Evolutionary conservation across 176 grass and related monocot species (phyloP).

Genomic region (Ananas comosus): DNA sequence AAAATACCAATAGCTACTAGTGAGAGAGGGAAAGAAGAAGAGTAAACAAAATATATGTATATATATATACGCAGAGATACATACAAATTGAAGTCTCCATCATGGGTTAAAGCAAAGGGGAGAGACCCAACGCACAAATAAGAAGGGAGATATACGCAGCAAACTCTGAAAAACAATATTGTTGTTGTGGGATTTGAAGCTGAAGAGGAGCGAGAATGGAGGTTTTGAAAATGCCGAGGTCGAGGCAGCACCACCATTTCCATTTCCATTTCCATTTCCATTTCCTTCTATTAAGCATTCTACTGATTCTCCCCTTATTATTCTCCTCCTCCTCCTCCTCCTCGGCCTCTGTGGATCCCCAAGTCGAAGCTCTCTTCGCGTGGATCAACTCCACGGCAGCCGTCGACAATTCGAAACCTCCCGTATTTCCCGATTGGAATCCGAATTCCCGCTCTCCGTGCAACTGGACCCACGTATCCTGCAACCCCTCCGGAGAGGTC

Average conservation of each 20-base stretch:
- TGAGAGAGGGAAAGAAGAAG: neutral
- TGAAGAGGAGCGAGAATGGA: conserved; percentile 8
- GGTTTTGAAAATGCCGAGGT: conserved; percentile 58
- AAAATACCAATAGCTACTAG: conserved; percentile 19
- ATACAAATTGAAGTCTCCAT: too few relatives aligned
- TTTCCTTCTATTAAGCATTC: conserved; percentile 26
- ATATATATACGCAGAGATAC: too few relatives aligned
- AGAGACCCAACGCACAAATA: conserved; percentile 43
- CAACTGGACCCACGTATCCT: conserved; percentile 70
- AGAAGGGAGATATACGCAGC: conserved; percentile 23
- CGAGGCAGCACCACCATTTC: conserved; percentile 34
- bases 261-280: conserved; percentile 6
- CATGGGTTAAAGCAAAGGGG: neutral
- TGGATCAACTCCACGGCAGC: conserved; percentile 57
- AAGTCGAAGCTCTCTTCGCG: conserved; percentile 52
- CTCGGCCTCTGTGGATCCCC: conserved; percentile 2
- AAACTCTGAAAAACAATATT: conserved; percentile 34
- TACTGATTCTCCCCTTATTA: neutral
- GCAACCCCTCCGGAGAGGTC: conserved; percentile 17
- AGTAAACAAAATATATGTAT: too few relatives aligned
- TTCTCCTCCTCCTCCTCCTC: neutral
- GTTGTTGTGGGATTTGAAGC: conserved; percentile 41
- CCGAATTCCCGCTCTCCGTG: conserved; percentile 43
- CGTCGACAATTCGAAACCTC: neutral
- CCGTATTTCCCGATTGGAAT: conserved; percentile 52